Evolutionary conservation across 768 basidiomycete species (phyloP).

Genomic region (Pleurotus ostreatus): DNA sequence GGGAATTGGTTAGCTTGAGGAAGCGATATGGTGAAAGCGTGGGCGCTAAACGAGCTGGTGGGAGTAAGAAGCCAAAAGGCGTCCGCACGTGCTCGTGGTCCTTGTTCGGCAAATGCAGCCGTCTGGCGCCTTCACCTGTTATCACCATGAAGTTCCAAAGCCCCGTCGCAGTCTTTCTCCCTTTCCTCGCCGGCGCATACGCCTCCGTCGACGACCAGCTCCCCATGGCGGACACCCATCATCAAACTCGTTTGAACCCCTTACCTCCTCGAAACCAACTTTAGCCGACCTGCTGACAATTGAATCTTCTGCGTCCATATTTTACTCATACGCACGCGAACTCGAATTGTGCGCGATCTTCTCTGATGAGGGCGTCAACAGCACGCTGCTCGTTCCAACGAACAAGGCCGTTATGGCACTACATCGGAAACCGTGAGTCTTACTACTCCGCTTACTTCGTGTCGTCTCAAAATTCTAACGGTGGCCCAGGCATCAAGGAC

Average conservation of each 20-base stretch:
- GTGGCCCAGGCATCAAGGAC: constrained; percentile 54
- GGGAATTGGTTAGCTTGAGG: too few relatives aligned
- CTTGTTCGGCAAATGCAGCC: too few relatives aligned
- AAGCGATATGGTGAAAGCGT: too few relatives aligned
- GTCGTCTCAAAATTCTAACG: too few relatives aligned
- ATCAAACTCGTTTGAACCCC: constrained; percentile 24
- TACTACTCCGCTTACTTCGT: too few relatives aligned
- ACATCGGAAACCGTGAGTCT: constrained; percentile 73
- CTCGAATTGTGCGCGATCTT: constrained; percentile 54
- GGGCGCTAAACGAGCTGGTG: too few relatives aligned
- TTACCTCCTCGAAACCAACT: constrained; percentile 45
- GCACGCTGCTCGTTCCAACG: constrained; percentile 76
- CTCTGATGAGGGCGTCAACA: constrained; percentile 25
- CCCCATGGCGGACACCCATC: constrained; percentile 18
- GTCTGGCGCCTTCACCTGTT: too few relatives aligned
- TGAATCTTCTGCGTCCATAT: constrained; percentile 71
- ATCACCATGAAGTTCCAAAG: constrained; percentile 29
- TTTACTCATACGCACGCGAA: constrained; percentile 80
- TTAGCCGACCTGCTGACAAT: constrained; percentile 78
- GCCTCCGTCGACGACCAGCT: constrained; percentile 32
- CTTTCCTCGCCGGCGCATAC: constrained; percentile 22
- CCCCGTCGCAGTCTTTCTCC: constrained; percentile 25
- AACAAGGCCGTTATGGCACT: constrained; percentile 87
- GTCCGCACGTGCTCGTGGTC: too few relatives aligned
- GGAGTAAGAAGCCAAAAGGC: too few relatives aligned